Evolutionary conservation across 2,329 filamentous ascomycete genomes (phyloP).

Genomic region (Aspergillus pseudoterreus): DNA sequence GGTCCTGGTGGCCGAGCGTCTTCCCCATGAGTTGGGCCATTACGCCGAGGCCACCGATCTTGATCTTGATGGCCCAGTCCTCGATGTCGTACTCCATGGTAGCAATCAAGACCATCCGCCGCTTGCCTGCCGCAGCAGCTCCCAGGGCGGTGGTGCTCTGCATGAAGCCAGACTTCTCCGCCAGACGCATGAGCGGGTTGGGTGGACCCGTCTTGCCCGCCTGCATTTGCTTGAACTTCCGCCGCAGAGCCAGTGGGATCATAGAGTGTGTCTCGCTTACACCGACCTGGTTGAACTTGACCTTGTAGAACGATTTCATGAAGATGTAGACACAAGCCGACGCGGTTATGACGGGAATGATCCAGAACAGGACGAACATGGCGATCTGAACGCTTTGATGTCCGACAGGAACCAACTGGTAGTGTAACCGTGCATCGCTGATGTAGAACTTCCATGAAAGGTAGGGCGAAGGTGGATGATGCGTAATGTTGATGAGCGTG

Average conservation of each 20-base stretch:
- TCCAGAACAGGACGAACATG: slow-evolving; percentile 52
- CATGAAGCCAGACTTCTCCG: slow-evolving; percentile 34
- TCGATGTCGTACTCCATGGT: slow-evolving; percentile 72
- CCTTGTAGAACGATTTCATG: slow-evolving; percentile 59
- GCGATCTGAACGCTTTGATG: slow-evolving; percentile 42
- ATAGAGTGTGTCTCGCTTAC: slow-evolving; percentile 48
- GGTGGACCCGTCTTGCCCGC: too few species aligned
- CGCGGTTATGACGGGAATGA: slow-evolving; percentile 52
- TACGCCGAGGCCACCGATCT: slow-evolving; percentile 66
- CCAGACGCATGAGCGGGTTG: slow-evolving; percentile 14
- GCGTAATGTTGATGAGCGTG: slow-evolving; percentile 58
- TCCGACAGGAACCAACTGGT: neutral
- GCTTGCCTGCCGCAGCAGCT: slow-evolving; percentile 22
- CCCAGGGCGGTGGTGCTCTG: slow-evolving; percentile 34
- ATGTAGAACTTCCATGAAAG: slow-evolving; percentile 55
- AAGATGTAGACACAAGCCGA: slow-evolving; percentile 53
- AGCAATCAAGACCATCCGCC: slow-evolving; percentile 60
- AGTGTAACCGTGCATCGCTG: slow-evolving; percentile 41
- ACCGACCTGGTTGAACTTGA: slow-evolving; percentile 60
- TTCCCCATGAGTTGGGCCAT: slow-evolving; percentile 71
- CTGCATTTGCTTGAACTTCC: slow-evolving; percentile 28
- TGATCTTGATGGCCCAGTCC: slow-evolving; percentile 68
- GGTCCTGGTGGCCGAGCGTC: slow-evolving; percentile 60
- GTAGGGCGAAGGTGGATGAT: slow-evolving; percentile 51
- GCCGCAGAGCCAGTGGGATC: slow-evolving; percentile 34